Evolutionary conservation across 1,139 yeast genomes (phyloP).

Genomic region (Geotrichum carabidarum): DNA sequence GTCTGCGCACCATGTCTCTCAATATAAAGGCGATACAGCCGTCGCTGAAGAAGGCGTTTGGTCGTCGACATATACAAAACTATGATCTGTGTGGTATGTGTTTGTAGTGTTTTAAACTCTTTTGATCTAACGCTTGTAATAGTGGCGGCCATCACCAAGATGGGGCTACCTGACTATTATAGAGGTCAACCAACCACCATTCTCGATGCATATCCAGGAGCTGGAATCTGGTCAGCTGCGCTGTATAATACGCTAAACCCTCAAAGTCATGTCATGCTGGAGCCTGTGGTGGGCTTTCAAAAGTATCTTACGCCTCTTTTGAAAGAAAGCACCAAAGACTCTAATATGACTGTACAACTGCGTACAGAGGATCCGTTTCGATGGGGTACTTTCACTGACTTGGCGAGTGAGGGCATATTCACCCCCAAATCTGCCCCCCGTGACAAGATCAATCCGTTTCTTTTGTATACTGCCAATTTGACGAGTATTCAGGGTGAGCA

Average conservation of each 20-base stretch:
- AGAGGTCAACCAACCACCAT: constrained; percentile 46
- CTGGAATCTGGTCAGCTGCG: constrained; percentile 43
- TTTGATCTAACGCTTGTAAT: background rate
- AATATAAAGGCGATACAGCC: constrained; percentile 9
- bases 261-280: constrained; percentile 54
- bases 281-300: constrained; percentile 43
- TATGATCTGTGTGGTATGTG: constrained; percentile 23
- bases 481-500: constrained; percentile 60
- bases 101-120: background rate
- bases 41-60: constrained; percentile 25
- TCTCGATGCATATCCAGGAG: constrained; percentile 61
- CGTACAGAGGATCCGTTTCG: constrained; percentile 50
- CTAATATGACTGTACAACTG: constrained; percentile 10
- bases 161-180: constrained; percentile 36
- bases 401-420: constrained; percentile 43
- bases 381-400: constrained; percentile 54
- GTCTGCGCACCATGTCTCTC: constrained; percentile 3
- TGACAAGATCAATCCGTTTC: constrained; percentile 51
- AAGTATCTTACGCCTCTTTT: constrained; percentile 24
- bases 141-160: constrained; percentile 19
- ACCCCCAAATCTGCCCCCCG: constrained; percentile 42
- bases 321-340: constrained; percentile 20
- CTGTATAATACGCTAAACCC: constrained; percentile 57
- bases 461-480: constrained; percentile 63
- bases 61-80: constrained; percentile 26